A percentile compares a stretch with the other conserved stretches of the same genome.
Evolutionary conservation across 2,329 filamentous ascomycete genomes (phyloP).

Genomic region (Clarireedia monteithiana): DNA sequence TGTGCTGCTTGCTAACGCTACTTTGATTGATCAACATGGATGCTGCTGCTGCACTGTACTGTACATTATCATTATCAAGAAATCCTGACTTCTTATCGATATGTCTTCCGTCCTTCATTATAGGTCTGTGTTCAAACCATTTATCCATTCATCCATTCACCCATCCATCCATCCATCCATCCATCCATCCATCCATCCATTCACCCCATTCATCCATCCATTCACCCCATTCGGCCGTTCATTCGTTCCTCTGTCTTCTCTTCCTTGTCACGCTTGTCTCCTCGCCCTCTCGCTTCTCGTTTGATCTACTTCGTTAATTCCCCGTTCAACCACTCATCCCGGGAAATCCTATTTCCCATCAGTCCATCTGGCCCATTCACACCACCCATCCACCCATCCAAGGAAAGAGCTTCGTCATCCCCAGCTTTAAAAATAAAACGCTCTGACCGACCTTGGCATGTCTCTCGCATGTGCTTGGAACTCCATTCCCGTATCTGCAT

Average conservation of each 20-base stretch:
- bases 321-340: neutral
- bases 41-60: too few species aligned
- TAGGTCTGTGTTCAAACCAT: neutral
- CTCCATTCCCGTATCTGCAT: neutral
- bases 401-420: constrained; percentile 6
- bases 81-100: too few species aligned
- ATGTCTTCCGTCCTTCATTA: too few species aligned
- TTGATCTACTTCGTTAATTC: constrained; percentile 2
- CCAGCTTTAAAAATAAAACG: neutral
- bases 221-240: neutral
- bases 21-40: too few species aligned
- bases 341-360: neutral
- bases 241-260: neutral
- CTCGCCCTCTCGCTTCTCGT: neutral
- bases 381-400: neutral
- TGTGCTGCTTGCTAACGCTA: too few species aligned
- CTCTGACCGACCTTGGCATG: neutral
- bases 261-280: too few species aligned
- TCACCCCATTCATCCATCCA: neutral
- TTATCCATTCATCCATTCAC: neutral
- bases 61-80: too few species aligned
- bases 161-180: neutral
- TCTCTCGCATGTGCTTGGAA: too few species aligned
- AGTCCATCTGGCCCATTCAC: neutral
- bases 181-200: neutral